phyloP scores from a whole-genome alignment of 306 rosid genomes.

The Ziziphus jujuba region DNA sequence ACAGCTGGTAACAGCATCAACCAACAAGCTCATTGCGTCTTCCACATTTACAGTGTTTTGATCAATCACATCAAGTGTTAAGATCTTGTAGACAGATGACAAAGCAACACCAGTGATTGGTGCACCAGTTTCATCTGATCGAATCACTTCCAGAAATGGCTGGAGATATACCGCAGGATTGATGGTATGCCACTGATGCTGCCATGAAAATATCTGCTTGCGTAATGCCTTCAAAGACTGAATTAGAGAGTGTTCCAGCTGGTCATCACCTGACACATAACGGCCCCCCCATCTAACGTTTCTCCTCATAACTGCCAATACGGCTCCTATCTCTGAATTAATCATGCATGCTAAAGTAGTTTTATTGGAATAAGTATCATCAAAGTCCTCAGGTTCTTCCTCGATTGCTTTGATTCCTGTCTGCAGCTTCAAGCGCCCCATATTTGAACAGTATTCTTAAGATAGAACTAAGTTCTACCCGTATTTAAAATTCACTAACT shows the following conservation, averaged over 20 bases:
- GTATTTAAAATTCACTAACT: background rate
- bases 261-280: slow-evolving; percentile 90
- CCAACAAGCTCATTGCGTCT: slow-evolving; percentile 90
- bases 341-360: slow-evolving; percentile 86
- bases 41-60: slow-evolving; percentile 80
- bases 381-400: slow-evolving; percentile 91
- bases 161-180: slow-evolving; percentile 83
- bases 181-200: slow-evolving; percentile 89
- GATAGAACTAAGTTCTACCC: slow-evolving; percentile 17
- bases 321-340: slow-evolving; percentile 93
- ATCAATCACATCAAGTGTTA: slow-evolving; percentile 87
- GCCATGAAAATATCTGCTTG: slow-evolving; percentile 85
- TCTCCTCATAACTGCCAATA: slow-evolving; percentile 96
- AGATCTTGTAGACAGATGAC: slow-evolving; percentile 89
- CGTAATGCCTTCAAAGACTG: slow-evolving; percentile 85
- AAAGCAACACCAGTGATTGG: slow-evolving; percentile 91
- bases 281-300: slow-evolving; percentile 96
- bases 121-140: slow-evolving; percentile 95
- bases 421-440: slow-evolving; percentile 86
- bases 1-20: slow-evolving; percentile 96
- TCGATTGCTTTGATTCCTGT: slow-evolving; percentile 73
- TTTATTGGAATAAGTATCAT: slow-evolving; percentile 55
- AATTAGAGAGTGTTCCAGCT: slow-evolving; percentile 87
- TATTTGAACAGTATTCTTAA: slow-evolving; percentile 27
- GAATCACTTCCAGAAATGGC: slow-evolving; percentile 95